These are phyloP conservation scores for Citrus trifoliata DNA, from an alignment of 345 rosid species.

Conservation along the genomic window DNA sequence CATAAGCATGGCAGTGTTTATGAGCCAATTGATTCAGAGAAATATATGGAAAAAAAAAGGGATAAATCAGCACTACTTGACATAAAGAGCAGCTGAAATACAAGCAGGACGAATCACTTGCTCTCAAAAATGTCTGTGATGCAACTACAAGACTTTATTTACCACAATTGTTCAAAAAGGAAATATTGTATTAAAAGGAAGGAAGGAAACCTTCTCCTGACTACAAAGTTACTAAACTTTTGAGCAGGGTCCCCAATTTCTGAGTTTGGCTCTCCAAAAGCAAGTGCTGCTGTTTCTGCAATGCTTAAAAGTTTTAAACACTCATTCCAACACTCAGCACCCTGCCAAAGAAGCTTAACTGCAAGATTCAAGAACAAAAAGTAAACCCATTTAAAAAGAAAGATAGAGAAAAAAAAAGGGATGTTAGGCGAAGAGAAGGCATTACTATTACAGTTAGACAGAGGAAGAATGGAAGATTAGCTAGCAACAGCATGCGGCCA, in stretches of 20 bases:
- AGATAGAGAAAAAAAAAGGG: too few relatives aligned
- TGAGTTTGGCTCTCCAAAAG: slow-evolving; percentile 22
- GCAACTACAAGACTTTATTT: too few relatives aligned
- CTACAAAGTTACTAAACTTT: slow-evolving; percentile 36
- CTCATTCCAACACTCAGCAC: slow-evolving; percentile 85
- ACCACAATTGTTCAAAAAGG: not conserved
- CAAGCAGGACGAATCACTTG: not conserved
- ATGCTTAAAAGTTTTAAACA: slow-evolving; percentile 59
- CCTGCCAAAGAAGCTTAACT: slow-evolving; percentile 88
- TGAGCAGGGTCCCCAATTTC: slow-evolving; percentile 25
- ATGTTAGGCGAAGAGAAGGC: not conserved
- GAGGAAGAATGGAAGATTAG: too few relatives aligned
- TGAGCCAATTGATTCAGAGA: not conserved
- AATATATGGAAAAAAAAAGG: not conserved
- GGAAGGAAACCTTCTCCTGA: slow-evolving; percentile 68
- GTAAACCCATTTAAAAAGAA: not conserved
- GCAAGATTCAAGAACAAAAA: slow-evolving; percentile 11
- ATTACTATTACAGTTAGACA: too few relatives aligned
- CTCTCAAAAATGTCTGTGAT: not conserved
- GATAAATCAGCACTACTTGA: not conserved
- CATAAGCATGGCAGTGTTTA: not conserved
- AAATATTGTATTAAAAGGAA: not conserved
- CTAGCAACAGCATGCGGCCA: too few relatives aligned
- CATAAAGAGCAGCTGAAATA: too few relatives aligned
- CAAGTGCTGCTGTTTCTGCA: slow-evolving; percentile 59